These are phyloP conservation scores for Lepidium didymum DNA, from an alignment of 345 rosid species.

Conservation along the genomic window DNA sequence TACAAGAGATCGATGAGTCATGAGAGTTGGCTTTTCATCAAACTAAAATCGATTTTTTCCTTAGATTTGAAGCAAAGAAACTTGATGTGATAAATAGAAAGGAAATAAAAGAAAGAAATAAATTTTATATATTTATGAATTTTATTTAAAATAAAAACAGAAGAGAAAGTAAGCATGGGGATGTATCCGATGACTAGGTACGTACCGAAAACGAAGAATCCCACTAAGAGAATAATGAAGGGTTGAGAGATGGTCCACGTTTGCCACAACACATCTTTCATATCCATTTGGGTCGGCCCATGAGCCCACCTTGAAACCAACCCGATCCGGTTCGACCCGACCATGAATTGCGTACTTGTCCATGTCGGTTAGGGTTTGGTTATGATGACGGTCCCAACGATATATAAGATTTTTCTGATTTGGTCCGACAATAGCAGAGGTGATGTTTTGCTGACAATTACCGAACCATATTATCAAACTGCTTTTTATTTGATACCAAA, in stretches of 20 bases:
- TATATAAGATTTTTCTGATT: slow-evolving; percentile 15
- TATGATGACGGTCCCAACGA: slow-evolving; percentile 18
- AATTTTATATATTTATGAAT: neutral
- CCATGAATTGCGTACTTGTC: slow-evolving; percentile 17
- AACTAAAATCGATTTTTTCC: neutral
- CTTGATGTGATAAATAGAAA: slow-evolving; percentile 5
- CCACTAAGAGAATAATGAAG: slow-evolving; percentile 19
- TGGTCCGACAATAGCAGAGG: slow-evolving; percentile 25
- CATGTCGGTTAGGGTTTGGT: slow-evolving; percentile 17
- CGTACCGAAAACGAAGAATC: slow-evolving; percentile 20
- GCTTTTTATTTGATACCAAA: neutral
- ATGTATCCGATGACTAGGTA: slow-evolving; percentile 24
- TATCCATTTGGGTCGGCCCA: neutral
- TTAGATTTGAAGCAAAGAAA: slow-evolving; percentile 17
- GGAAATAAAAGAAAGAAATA: neutral
- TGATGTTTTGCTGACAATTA: slow-evolving; percentile 27
- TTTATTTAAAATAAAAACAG: neutral
- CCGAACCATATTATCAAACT: slow-evolving; percentile 5
- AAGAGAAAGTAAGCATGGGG: slow-evolving; percentile 24
- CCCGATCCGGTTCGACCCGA: slow-evolving; percentile 16
- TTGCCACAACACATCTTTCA: neutral
- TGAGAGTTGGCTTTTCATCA: slow-evolving; percentile 17
- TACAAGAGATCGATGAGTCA: neutral
- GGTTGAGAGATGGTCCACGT: slow-evolving; percentile 28
- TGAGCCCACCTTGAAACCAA: slow-evolving; percentile 20